A percentile compares a stretch with the other conserved stretches of the same genome.
Evolutionary conservation across 768 basidiomycete species (phyloP).

Genomic region (Leccinum pellstonianum): DNA sequence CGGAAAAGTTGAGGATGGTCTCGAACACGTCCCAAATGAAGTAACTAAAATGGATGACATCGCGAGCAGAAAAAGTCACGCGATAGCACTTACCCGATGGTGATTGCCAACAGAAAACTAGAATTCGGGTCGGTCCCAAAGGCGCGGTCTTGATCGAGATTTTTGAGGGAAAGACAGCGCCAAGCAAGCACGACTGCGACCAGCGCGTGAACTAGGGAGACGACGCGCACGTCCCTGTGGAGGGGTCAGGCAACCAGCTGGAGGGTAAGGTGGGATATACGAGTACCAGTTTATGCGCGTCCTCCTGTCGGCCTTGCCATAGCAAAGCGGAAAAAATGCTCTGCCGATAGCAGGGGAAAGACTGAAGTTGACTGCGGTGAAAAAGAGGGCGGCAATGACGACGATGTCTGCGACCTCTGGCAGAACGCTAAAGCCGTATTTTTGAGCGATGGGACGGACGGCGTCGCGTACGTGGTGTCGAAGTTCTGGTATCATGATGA

Average conservation of each 20-base stretch:
- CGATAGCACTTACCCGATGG: slow-evolving; percentile 55
- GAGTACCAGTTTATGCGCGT: slow-evolving; percentile 60
- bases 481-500: slow-evolving; percentile 30
- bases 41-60: slow-evolving; percentile 43
- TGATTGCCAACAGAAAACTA: slow-evolving; percentile 63
- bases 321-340: slow-evolving; percentile 47
- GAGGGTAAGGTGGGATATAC: neutral
- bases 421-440: slow-evolving; percentile 53
- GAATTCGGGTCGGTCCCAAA: slow-evolving; percentile 70
- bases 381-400: slow-evolving; percentile 52
- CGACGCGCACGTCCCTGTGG: slow-evolving; percentile 63
- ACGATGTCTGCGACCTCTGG: slow-evolving; percentile 55
- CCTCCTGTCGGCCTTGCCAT: slow-evolving; percentile 44
- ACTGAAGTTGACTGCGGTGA: slow-evolving; percentile 56
- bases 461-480: slow-evolving; percentile 29
- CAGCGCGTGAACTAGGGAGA: slow-evolving; percentile 72
- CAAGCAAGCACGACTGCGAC: slow-evolving; percentile 64
- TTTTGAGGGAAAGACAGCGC: slow-evolving; percentile 47
- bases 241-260: neutral
- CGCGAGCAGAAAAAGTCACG: neutral
- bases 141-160: slow-evolving; percentile 57
- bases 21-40: slow-evolving; percentile 87
- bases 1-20: slow-evolving; percentile 62
- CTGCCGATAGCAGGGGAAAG: slow-evolving; percentile 54
- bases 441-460: slow-evolving; percentile 28